These are phyloP conservation scores for Evernia prunastri DNA, from an alignment of 495 filamentous ascomycete species.

Conservation along the genomic window DNA sequence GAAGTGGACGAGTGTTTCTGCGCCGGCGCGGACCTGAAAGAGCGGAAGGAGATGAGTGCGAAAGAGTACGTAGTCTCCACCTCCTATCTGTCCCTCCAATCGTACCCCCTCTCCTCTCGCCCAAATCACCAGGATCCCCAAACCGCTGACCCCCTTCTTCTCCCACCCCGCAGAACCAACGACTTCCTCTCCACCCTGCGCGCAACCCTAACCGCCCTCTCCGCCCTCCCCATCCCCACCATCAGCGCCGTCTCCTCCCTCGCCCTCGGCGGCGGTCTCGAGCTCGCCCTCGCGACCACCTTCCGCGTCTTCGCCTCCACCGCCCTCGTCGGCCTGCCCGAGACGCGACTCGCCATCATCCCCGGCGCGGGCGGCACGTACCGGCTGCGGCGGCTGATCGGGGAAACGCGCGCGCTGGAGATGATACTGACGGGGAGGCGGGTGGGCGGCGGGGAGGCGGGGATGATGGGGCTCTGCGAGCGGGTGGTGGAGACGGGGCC, in stretches of 20 bases:
- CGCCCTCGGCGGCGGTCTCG: conserved; percentile 87
- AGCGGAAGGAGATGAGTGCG: conserved; percentile 63
- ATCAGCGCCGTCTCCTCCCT: conserved; percentile 73
- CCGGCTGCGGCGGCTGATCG: conserved; percentile 71
- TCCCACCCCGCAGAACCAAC: conserved; percentile 47
- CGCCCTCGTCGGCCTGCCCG: conserved; percentile 73
- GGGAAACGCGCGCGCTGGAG: conserved; percentile 67
- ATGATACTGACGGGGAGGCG: conserved; percentile 79
- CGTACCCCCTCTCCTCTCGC: background rate
- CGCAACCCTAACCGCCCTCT: conserved; percentile 58
- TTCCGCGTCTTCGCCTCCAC: conserved; percentile 74
- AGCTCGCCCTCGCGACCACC: conserved; percentile 79
- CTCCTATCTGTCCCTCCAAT: background rate
- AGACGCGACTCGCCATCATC: conserved; percentile 86
- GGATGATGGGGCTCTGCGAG: conserved; percentile 77
- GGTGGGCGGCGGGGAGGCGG: conserved; percentile 71
- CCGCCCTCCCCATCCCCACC: conserved; percentile 74
- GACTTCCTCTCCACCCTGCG: conserved; percentile 72
- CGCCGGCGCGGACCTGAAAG: conserved; percentile 91
- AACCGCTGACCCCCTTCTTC: background rate
- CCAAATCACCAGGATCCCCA: background rate
- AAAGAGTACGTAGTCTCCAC: conserved; percentile 65
- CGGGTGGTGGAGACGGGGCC: conserved; percentile 48
- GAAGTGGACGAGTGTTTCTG: conserved; percentile 79
- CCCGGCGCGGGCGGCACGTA: conserved; percentile 92